These are phyloP conservation scores for Litchi chinensis DNA, from an alignment of 345 rosid species.

Conservation along the genomic window DNA sequence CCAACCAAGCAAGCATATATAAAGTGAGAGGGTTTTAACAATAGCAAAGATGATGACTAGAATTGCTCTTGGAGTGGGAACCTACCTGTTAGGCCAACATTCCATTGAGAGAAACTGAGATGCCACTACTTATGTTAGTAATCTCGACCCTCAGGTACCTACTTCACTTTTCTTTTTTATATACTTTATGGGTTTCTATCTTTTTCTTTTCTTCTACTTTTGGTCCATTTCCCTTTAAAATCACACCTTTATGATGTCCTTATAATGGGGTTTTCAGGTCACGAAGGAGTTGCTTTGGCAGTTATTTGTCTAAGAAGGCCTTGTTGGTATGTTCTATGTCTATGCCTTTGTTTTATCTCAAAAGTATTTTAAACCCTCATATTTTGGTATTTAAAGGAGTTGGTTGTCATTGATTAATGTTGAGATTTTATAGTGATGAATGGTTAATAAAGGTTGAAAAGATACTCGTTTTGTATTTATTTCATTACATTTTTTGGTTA, in stretches of 20 bases:
- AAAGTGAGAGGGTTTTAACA: constrained; percentile 8
- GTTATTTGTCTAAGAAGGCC: constrained; percentile 94
- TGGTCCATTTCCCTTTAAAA: not conserved
- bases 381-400: too few relatives aligned
- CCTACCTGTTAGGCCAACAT: constrained; percentile 96
- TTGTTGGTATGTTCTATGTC: constrained; percentile 69
- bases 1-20: too few relatives aligned
- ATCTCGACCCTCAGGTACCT: constrained; percentile 82
- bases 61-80: constrained; percentile 97
- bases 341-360: not conserved
- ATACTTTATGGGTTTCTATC: too few relatives aligned
- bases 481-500: too few relatives aligned
- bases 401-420: too few relatives aligned
- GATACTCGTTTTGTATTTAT: too few relatives aligned
- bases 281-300: constrained; percentile 96
- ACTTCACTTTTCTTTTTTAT: not conserved
- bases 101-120: constrained; percentile 96
- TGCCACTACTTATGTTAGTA: constrained; percentile 94
- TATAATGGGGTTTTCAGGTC: constrained; percentile 38
- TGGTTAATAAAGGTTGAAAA: too few relatives aligned
- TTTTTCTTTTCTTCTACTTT: not conserved
- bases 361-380: too few relatives aligned
- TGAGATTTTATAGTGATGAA: too few relatives aligned
- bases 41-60: constrained; percentile 73
- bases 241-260: not conserved